These are phyloP conservation scores for Solanum chiquidenum DNA, from an alignment of 257 asterid genomes.

Conservation along the genomic window DNA sequence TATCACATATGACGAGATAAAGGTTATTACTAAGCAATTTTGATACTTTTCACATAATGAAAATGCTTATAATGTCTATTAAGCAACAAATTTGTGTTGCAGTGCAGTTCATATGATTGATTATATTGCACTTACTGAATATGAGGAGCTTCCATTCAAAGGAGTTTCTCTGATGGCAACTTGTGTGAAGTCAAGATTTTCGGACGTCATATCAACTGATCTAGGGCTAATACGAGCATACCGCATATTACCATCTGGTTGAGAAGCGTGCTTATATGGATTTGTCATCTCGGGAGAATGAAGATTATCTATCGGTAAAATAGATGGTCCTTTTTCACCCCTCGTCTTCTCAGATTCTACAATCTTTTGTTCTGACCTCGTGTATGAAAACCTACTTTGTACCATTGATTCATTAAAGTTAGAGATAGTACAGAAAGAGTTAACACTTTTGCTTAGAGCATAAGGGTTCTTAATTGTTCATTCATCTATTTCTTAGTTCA, in stretches of 20 bases:
- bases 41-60: background rate
- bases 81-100: background rate
- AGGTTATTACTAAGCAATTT: background rate
- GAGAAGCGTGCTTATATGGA: conserved; percentile 1
- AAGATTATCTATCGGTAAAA: background rate
- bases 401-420: background rate
- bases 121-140: conserved; percentile 27
- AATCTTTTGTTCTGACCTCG: background rate
- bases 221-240: background rate
- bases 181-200: conserved; percentile 7
- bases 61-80: background rate
- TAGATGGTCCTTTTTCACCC: background rate
- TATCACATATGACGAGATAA: background rate
- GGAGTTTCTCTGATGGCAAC: conserved; percentile 7
- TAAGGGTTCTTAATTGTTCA: background rate
- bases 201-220: conserved; percentile 21
- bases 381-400: background rate
- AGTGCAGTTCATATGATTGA: background rate
- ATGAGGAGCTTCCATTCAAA: conserved; percentile 2
- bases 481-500: background rate
- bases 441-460: background rate
- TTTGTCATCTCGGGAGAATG: conserved; percentile 6
- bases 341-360: background rate
- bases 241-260: conserved; percentile 6
- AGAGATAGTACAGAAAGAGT: background rate